phyloP scores from a whole-genome alignment of 176 grass and related monocot species.

The Puccinellia tenuiflora region DNA sequence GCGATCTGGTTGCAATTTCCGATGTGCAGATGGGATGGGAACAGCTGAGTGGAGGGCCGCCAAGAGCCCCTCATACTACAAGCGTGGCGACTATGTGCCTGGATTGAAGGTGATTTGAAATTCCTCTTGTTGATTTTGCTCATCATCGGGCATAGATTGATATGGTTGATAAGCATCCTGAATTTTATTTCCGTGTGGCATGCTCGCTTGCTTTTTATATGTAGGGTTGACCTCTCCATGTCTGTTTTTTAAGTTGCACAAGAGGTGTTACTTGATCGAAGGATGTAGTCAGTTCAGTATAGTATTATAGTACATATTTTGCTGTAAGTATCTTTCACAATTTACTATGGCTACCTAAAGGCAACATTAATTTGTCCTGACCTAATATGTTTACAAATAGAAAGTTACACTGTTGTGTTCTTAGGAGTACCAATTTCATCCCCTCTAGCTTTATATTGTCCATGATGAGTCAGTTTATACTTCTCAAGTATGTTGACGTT shows the following conservation, averaged over 20 bases:
- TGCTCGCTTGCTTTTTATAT: not conserved
- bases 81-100: slow-evolving; percentile 95
- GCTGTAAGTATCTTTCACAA: not conserved
- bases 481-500: not conserved
- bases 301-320: not conserved
- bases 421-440: not conserved
- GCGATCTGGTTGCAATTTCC: slow-evolving; percentile 3
- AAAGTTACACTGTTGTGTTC: not conserved
- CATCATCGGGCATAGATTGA: not conserved
- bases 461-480: not conserved
- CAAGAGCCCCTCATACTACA: slow-evolving; percentile 91
- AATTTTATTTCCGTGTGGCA: not conserved
- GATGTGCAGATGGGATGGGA: slow-evolving; percentile 79
- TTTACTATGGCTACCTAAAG: not conserved
- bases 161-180: not conserved
- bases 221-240: not conserved
- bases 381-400: not conserved
- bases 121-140: not conserved
- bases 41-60: slow-evolving; percentile 89
- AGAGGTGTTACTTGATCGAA: not conserved
- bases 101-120: slow-evolving; percentile 66
- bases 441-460: not conserved
- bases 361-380: not conserved
- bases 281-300: not conserved
- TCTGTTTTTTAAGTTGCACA: not conserved